Percentiles rank a stretch among this genome's conserved stretches.
These are phyloP conservation scores for Physcomitrellopsis africana DNA, from an alignment of 225 moss, liverwort and hornwort genomes.

Conservation along the genomic window DNA sequence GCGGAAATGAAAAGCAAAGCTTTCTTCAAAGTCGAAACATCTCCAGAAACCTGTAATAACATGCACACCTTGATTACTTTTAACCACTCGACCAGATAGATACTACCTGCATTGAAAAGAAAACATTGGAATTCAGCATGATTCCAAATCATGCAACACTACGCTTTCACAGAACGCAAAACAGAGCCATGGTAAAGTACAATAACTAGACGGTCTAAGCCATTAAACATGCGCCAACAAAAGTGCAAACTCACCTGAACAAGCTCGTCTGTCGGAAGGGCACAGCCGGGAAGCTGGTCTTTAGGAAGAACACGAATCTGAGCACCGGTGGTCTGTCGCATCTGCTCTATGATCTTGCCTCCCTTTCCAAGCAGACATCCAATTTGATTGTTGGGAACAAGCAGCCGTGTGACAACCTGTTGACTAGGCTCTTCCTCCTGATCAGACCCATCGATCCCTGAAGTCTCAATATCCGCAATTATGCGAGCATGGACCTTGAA, in stretches of 20 bases:
- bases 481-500: conserved; percentile 93
- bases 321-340: conserved; percentile 91
- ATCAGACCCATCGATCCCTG: conserved; percentile 62
- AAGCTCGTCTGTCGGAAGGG: conserved; percentile 87
- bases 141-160: not conserved
- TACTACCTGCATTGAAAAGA: not conserved
- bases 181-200: not conserved
- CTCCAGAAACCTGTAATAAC: conserved; percentile 75
- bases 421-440: conserved; percentile 80
- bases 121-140: not conserved
- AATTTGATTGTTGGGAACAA: conserved; percentile 97
- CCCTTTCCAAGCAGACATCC: conserved; percentile 95
- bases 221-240: not conserved
- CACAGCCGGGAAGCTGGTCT: conserved; percentile 94
- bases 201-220: not conserved
- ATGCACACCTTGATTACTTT: conserved; percentile 19
- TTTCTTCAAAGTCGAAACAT: conserved; percentile 76
- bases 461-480: conserved; percentile 68
- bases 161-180: not conserved
- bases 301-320: conserved; percentile 97
- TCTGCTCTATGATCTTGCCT: conserved; percentile 96
- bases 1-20: conserved; percentile 88
- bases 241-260: conserved; percentile 68
- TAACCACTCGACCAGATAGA: conserved; percentile 8
- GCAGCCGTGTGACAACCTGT: conserved; percentile 78